Percentiles rank a stretch among this genome's conserved stretches.
These are phyloP conservation scores for Aspergillus quadrilineatus DNA, from an alignment of 2,329 filamentous ascomycete species.

Conservation along the genomic window DNA sequence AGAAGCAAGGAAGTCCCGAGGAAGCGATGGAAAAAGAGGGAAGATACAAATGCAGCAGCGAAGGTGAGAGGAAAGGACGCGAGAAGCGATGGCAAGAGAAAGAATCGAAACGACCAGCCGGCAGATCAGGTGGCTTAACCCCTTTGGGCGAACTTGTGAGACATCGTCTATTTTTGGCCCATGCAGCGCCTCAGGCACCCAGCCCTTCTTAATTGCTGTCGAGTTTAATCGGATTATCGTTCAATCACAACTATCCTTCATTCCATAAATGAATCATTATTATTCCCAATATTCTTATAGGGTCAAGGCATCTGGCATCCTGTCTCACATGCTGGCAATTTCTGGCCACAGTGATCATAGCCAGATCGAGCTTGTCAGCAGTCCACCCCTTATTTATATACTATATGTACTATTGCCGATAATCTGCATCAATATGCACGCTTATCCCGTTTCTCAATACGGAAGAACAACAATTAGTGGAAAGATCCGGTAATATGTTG, in stretches of 20 bases:
- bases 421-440: conserved; percentile 9
- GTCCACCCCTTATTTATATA: not conserved
- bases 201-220: not conserved
- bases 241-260: not conserved
- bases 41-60: conserved; percentile 6
- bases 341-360: not conserved
- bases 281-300: not conserved
- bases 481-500: not conserved
- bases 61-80: conserved; percentile 9
- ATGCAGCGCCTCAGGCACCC: conserved; percentile 15
- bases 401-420: conserved; percentile 15
- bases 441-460: not conserved
- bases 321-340: not conserved
- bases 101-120: conserved; percentile 14
- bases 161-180: conserved; percentile 25
- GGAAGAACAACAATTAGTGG: not conserved
- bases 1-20: not conserved
- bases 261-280: not conserved
- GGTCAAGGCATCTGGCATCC: not conserved
- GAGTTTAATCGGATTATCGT: not conserved
- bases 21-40: not conserved
- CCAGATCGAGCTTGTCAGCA: not conserved
- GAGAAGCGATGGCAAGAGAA: conserved; percentile 12
- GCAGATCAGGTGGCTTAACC: conserved; percentile 17
- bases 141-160: conserved; percentile 22